phyloP scores from a whole-genome alignment of 768 basidiomycete species.

The Tulasnella sp. region DNA sequence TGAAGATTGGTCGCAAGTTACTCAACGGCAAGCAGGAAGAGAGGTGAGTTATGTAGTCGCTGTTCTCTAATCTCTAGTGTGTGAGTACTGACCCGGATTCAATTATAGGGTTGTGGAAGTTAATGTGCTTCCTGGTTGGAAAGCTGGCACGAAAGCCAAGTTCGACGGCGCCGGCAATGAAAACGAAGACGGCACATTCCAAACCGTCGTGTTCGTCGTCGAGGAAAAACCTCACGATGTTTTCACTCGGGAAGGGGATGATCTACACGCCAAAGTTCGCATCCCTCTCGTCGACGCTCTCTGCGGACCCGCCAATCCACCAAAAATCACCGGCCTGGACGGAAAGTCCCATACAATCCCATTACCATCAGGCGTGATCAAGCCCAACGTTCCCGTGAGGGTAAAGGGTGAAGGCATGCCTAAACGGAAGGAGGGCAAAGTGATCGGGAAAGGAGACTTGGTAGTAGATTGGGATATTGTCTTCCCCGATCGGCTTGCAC shows the following conservation, averaged over 20 bases:
- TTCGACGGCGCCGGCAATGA: slow-evolving; percentile 86
- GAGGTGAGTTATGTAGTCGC: slow-evolving; percentile 40
- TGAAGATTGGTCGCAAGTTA: slow-evolving; percentile 71
- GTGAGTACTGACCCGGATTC: neutral
- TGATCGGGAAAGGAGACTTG: slow-evolving; percentile 70
- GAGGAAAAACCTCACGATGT: slow-evolving; percentile 82
- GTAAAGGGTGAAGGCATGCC: slow-evolving; percentile 84
- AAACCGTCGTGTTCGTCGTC: slow-evolving; percentile 93
- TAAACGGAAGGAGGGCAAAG: slow-evolving; percentile 62
- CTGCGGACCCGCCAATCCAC: slow-evolving; percentile 42
- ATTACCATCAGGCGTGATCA: slow-evolving; percentile 56
- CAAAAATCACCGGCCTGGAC: slow-evolving; percentile 59
- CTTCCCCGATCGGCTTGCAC: slow-evolving; percentile 68
- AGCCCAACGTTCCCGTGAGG: slow-evolving; percentile 61
- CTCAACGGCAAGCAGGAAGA: slow-evolving; percentile 70
- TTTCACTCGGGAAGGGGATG: slow-evolving; percentile 72
- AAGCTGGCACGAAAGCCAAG: slow-evolving; percentile 87
- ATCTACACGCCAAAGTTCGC: slow-evolving; percentile 49
- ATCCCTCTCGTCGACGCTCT: slow-evolving; percentile 80
- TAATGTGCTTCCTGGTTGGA: slow-evolving; percentile 71
- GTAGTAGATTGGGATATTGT: slow-evolving; percentile 68
- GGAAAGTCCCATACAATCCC: slow-evolving; percentile 63
- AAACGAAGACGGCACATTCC: slow-evolving; percentile 44
- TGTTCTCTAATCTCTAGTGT: neutral
- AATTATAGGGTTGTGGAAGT: slow-evolving; percentile 10